Evolutionary conservation across 768 basidiomycete species (phyloP).

Genomic region (Coprinopsis strossmayeri): DNA sequence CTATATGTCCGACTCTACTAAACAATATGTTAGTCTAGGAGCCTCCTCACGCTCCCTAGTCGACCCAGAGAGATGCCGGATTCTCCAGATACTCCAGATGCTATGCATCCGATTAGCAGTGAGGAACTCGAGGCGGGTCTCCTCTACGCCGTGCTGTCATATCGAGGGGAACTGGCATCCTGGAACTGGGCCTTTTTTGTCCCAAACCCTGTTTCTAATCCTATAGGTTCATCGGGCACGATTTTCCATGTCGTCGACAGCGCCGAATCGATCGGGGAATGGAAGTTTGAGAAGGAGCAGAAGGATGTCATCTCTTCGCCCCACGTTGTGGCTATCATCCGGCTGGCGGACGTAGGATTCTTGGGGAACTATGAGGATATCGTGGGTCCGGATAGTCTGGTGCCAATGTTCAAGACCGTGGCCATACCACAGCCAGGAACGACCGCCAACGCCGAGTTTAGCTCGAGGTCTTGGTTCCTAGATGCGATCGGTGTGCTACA

Average conservation of each 20-base stretch:
- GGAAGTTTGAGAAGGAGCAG: conserved; percentile 34
- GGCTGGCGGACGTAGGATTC: conserved; percentile 34
- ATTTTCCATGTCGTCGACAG: conserved; percentile 36
- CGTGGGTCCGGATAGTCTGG: conserved; percentile 33
- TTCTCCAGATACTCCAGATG: conserved; percentile 10
- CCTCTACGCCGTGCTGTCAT: conserved; percentile 40
- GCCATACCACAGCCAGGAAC: conserved; percentile 26
- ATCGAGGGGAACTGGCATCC: conserved; percentile 38
- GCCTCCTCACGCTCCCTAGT: neutral
- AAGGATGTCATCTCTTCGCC: conserved; percentile 33
- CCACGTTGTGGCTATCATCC: conserved; percentile 37
- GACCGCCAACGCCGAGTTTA: conserved; percentile 29
- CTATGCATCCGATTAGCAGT: conserved; percentile 14
- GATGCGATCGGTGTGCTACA: conserved; percentile 40
- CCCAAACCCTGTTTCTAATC: conserved; percentile 29
- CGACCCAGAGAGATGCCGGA: neutral
- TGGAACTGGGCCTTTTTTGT: conserved; percentile 49
- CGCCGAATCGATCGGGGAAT: conserved; percentile 23
- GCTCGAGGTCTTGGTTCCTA: conserved; percentile 42
- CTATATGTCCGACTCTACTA: too few species aligned
- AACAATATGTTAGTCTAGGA: neutral
- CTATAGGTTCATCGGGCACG: conserved; percentile 37
- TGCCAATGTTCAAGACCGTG: conserved; percentile 39
- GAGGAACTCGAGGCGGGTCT: conserved; percentile 32
- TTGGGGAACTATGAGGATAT: conserved; percentile 37